Conservation (phyloP, 306 rosid species). For the Dryas alaskensis region DNA sequence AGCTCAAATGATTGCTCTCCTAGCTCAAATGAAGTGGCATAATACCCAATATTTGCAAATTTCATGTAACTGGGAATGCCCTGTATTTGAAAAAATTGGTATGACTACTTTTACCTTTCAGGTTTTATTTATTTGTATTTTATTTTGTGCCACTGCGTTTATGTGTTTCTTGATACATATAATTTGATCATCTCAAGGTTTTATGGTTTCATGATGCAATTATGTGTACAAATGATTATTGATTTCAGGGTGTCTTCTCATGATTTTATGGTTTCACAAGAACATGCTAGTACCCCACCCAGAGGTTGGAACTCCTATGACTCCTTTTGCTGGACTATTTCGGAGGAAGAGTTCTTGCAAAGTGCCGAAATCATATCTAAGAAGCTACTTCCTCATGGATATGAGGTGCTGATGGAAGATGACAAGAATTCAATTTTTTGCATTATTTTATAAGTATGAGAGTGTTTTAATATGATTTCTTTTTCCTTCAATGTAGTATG, state of each 20-base stretch:
- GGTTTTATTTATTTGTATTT: too few species aligned
- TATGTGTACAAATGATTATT: neutral
- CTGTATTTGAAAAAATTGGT: neutral
- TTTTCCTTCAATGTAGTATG: slow-evolving; percentile 57
- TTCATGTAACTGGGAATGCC: neutral
- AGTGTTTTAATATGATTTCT: neutral
- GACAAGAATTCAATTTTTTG: neutral
- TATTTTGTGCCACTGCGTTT: neutral
- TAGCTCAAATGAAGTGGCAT: neutral
- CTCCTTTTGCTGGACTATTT: slow-evolving; percentile 84
- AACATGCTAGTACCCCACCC: slow-evolving; percentile 68
- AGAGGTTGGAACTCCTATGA: slow-evolving; percentile 99
- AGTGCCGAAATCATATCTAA: slow-evolving; percentile 58
- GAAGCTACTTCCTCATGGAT: slow-evolving; percentile 58
- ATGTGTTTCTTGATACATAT: neutral
- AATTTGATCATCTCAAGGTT: neutral
- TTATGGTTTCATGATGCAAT: slow-evolving; percentile 13
- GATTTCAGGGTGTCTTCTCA: slow-evolving; percentile 49
- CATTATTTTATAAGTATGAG: neutral
- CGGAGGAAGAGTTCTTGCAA: slow-evolving; percentile 66
- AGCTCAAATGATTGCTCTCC: neutral
- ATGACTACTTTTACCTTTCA: neutral
- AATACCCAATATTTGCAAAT: neutral
- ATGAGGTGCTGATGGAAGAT: slow-evolving; percentile 52
- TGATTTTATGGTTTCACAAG: slow-evolving; percentile 14